Percentiles rank a stretch among this genome's conserved stretches.
These are phyloP conservation scores for Wickerhamiella vanderwaltii DNA, from an alignment of 805 yeast genomes.

Conservation along the genomic window DNA sequence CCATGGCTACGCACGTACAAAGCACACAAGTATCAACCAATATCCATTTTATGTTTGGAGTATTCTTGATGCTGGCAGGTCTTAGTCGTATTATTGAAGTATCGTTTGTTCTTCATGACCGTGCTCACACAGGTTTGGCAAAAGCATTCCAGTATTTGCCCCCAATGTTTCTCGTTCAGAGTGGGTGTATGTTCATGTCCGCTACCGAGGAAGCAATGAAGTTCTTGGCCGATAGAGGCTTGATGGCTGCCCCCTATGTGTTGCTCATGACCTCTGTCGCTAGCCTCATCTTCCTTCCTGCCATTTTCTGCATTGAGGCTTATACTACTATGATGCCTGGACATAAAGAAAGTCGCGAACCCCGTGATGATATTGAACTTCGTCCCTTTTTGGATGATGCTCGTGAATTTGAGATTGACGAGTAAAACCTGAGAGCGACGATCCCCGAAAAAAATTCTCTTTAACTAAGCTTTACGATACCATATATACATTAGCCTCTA, in stretches of 20 bases:
- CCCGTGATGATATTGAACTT: conserved; percentile 22
- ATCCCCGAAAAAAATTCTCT: neutral
- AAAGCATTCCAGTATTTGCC: conserved; percentile 76
- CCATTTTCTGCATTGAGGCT: conserved; percentile 44
- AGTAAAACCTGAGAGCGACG: neutral
- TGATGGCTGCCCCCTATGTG: conserved; percentile 77
- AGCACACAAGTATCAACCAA: conserved; percentile 64
- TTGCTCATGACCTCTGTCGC: conserved; percentile 62
- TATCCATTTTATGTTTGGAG: conserved; percentile 79
- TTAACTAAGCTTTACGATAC: neutral
- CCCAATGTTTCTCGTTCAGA: conserved; percentile 61
- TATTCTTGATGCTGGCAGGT: conserved; percentile 70
- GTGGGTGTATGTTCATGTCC: conserved; percentile 79
- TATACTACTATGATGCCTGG: conserved; percentile 35
- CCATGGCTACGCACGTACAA: conserved; percentile 87
- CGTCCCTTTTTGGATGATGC: conserved; percentile 22
- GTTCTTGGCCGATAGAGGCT: conserved; percentile 57
- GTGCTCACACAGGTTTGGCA: conserved; percentile 33
- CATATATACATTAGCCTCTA: neutral
- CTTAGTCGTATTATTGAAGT: conserved; percentile 65
- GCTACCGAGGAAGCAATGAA: conserved; percentile 83
- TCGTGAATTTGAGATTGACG: conserved; percentile 23
- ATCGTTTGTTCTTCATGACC: conserved; percentile 57
- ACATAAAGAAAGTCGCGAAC: conserved; percentile 12
- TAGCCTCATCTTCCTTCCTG: conserved; percentile 56